Evolutionary conservation across 2,329 filamentous ascomycete genomes (phyloP).

Genomic region (Tolypocladium cylindrosporum): DNA sequence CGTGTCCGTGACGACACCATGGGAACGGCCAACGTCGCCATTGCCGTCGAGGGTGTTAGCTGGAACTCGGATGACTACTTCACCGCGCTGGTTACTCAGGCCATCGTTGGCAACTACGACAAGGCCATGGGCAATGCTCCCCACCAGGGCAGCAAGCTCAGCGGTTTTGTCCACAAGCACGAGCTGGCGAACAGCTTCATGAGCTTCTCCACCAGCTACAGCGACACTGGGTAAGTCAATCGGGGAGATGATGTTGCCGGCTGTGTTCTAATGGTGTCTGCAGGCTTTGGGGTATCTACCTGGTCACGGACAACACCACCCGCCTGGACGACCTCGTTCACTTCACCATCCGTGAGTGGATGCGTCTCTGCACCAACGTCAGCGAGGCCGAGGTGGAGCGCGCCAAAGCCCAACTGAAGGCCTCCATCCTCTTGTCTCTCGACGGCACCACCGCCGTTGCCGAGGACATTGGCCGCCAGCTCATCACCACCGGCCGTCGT

Average conservation of each 20-base stretch:
- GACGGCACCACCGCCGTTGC: slow-evolving; percentile 96
- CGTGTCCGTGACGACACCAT: slow-evolving; percentile 93
- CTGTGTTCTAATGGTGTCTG: slow-evolving; percentile 11
- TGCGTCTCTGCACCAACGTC: slow-evolving; percentile 83
- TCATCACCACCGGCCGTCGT: slow-evolving; percentile 91
- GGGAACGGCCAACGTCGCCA: slow-evolving; percentile 92
- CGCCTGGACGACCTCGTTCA: slow-evolving; percentile 91
- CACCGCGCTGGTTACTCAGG: slow-evolving; percentile 92
- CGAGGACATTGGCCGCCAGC: slow-evolving; percentile 97
- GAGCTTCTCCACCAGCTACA: slow-evolving; percentile 99
- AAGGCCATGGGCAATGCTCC: slow-evolving; percentile 96
- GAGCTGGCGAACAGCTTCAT: slow-evolving; percentile 99
- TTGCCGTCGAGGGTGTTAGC: slow-evolving; percentile 98
- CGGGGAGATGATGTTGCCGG: too few species aligned
- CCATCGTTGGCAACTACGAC: slow-evolving; percentile 99
- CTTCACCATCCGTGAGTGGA: slow-evolving; percentile 98
- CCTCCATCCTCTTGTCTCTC: slow-evolving; percentile 90
- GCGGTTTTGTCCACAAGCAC: slow-evolving; percentile 86
- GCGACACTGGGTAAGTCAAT: slow-evolving; percentile 79
- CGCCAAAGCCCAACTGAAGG: slow-evolving; percentile 98
- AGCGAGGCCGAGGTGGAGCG: slow-evolving; percentile 88
- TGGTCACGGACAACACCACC: slow-evolving; percentile 82
- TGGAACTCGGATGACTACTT: slow-evolving; percentile 99
- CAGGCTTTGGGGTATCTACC: slow-evolving; percentile 99
- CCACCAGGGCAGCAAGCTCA: slow-evolving; percentile 97